Conservation (phyloP, 805 yeast genomes). For the Ogataea sp. region DNA sequence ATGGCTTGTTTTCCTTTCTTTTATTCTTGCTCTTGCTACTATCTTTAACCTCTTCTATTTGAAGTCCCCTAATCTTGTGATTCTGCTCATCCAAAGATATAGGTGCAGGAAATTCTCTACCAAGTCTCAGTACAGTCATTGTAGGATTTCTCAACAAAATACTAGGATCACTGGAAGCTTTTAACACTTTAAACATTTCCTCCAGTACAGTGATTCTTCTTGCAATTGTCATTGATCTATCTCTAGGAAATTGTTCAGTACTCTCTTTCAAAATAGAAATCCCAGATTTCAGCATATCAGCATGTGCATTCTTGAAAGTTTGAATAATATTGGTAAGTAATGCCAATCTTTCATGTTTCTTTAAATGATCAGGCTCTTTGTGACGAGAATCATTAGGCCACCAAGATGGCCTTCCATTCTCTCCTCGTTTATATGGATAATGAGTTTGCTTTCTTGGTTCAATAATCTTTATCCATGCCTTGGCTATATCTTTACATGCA, state of each 20-base stretch:
- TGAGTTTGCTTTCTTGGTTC: slow-evolving; percentile 62
- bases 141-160: not conserved
- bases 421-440: slow-evolving; percentile 53
- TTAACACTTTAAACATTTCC: not conserved
- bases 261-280: not conserved
- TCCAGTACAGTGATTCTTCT: not conserved
- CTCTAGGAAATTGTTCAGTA: not conserved
- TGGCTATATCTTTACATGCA: slow-evolving; percentile 54
- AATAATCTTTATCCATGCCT: slow-evolving; percentile 55
- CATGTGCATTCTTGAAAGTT: slow-evolving; percentile 8
- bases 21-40: too few relatives aligned
- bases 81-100: too few relatives aligned
- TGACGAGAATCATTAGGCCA: slow-evolving; percentile 60
- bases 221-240: too few relatives aligned
- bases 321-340: slow-evolving; percentile 36
- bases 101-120: too few relatives aligned
- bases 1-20: too few relatives aligned
- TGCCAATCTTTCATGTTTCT: slow-evolving; percentile 45
- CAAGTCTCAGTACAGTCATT: not conserved
- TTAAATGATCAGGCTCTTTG: slow-evolving; percentile 67
- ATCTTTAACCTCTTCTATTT: too few relatives aligned
- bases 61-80: too few relatives aligned
- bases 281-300: not conserved
- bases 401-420: slow-evolving; percentile 50
- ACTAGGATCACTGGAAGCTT: not conserved